Conservation (phyloP, 352 stramenopile species). For the Phytophthora tentaculata region DNA sequence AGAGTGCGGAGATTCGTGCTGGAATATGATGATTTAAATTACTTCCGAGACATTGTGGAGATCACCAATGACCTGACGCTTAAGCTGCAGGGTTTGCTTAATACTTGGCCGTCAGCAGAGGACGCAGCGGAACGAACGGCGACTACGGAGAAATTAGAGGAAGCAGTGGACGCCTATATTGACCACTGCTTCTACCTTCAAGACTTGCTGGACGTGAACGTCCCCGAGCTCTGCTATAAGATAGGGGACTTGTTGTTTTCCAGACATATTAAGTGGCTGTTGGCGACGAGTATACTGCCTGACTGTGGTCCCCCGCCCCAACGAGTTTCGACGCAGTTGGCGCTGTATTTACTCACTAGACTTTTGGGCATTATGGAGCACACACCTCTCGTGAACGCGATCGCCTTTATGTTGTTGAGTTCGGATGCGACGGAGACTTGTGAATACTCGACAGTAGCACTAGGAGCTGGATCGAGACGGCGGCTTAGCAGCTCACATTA, state of each 20-base stretch:
- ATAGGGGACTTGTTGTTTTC: slow-evolving; percentile 79
- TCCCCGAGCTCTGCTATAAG: slow-evolving; percentile 85
- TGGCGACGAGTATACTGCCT: slow-evolving; percentile 77
- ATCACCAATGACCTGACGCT: slow-evolving; percentile 77
- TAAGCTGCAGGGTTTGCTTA: slow-evolving; percentile 77
- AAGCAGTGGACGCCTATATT: slow-evolving; percentile 82
- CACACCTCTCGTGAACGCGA: slow-evolving; percentile 82
- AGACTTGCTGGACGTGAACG: slow-evolving; percentile 82
- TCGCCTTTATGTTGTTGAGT: slow-evolving; percentile 77
- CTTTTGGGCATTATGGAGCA: slow-evolving; percentile 81
- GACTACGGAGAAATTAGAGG: slow-evolving; percentile 78
- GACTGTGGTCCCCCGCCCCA: slow-evolving; percentile 77
- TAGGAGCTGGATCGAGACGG: slow-evolving; percentile 53
- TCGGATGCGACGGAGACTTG: slow-evolving; percentile 63
- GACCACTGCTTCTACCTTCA: slow-evolving; percentile 89
- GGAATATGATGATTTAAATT: slow-evolving; percentile 73
- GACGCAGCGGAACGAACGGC: slow-evolving; percentile 14
- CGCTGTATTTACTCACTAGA: slow-evolving; percentile 78
- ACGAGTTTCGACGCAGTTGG: slow-evolving; percentile 77
- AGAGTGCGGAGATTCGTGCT: slow-evolving; percentile 81
- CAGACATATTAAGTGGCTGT: slow-evolving; percentile 67
- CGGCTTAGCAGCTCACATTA: slow-evolving; percentile 23
- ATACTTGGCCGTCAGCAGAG: slow-evolving; percentile 49
- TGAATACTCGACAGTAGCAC: slow-evolving; percentile 64
- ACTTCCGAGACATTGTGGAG: slow-evolving; percentile 85